Conservation (phyloP, 345 rosid species). For the Gossypium sturtianum region DNA sequence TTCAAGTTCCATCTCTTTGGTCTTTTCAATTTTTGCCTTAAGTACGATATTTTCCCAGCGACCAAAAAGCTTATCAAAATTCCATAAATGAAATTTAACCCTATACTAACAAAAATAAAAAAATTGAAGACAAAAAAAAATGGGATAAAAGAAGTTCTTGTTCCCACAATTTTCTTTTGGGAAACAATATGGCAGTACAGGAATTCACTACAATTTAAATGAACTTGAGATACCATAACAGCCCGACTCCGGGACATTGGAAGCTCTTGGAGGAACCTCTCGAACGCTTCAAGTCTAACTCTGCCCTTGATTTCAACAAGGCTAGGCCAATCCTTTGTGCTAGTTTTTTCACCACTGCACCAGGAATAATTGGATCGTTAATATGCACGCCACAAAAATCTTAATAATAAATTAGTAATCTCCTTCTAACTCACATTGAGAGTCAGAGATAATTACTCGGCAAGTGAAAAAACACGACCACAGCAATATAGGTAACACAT, state of each 20-base stretch:
- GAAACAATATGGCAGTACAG: conserved; percentile 18
- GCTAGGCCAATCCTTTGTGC: conserved; percentile 58
- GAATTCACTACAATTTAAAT: conserved; percentile 36
- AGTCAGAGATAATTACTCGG: neutral
- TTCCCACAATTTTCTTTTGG: conserved; percentile 5
- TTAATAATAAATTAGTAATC: neutral
- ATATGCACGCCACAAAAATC: neutral
- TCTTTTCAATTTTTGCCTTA: neutral
- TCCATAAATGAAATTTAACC: conserved; percentile 3
- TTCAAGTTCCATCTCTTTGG: neutral
- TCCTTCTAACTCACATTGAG: neutral
- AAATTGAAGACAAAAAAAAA: conserved; percentile 5
- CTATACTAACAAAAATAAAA: conserved; percentile 5
- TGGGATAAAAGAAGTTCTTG: conserved; percentile 3
- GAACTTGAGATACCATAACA: conserved; percentile 73
- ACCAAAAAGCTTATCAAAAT: neutral
- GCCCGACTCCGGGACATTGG: conserved; percentile 90
- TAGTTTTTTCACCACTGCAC: conserved; percentile 82
- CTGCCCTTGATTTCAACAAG: conserved; percentile 84
- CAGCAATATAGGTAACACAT: neutral
- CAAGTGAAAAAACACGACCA: neutral
- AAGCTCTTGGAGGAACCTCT: conserved; percentile 90
- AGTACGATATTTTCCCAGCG: neutral
- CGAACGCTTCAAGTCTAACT: conserved; percentile 86
- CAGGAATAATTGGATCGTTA: conserved; percentile 9